A percentile compares a stretch with the other conserved stretches of the same genome.
Conservation (phyloP, 2,329 filamentous ascomycete genomes). For the Arthrobotrys musiformis region DNA sequence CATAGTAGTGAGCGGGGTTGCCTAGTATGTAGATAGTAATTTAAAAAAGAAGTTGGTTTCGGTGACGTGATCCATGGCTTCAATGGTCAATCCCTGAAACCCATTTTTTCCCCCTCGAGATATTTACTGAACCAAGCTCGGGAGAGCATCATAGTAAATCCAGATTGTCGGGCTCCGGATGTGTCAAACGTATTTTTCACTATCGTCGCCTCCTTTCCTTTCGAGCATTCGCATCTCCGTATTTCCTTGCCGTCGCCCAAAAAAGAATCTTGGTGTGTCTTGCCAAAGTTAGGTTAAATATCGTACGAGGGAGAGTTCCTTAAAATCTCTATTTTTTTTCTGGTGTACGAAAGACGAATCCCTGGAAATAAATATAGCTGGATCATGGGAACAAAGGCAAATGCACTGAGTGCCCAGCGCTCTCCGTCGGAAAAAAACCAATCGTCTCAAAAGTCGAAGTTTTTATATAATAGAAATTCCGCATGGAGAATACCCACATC, state of each 20-base stretch:
- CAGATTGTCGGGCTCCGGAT: conserved; percentile 3
- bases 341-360: background rate
- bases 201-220: background rate
- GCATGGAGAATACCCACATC: conserved; percentile 31
- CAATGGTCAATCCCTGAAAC: background rate
- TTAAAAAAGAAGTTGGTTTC: background rate
- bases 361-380: conserved; percentile 9
- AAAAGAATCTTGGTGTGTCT: background rate
- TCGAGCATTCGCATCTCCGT: background rate
- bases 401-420: background rate
- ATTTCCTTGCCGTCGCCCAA: background rate
- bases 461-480: conserved; percentile 43
- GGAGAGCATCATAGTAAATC: background rate
- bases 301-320: conserved; percentile 19
- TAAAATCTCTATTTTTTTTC: conserved; percentile 1
- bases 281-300: conserved; percentile 10
- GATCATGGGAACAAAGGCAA: conserved; percentile 11
- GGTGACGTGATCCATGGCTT: no score
- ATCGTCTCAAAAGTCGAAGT: background rate
- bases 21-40: no score
- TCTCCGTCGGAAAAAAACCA: conserved; percentile 13
- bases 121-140: conserved; percentile 1
- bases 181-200: background rate
- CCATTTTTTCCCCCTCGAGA: background rate
- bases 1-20: no score